Base-by-base conservation (phyloP, 2,329 filamentous ascomycete genomes). In the Tolypocladium sp. region DNA sequence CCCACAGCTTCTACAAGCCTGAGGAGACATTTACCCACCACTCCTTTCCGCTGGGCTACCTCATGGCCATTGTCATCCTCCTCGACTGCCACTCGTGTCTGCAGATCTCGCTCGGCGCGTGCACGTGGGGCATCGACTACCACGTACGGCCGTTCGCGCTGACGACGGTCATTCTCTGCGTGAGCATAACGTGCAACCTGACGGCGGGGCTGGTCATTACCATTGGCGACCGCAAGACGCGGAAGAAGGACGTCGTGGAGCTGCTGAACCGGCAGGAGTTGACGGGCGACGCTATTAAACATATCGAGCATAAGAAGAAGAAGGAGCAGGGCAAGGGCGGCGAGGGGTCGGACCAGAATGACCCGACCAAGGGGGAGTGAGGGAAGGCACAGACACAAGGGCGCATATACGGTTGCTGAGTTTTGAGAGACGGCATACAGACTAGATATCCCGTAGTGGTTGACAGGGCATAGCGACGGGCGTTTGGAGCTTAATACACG, bases 1-100 rank as follows among this genome's bases (percentile, higher is more conserved):
- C 88, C 0, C 91, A 95, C 70, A 92, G 89, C 7, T 95, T 93
- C 72, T 95, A 95, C 78, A 92, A 92, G 67, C 90, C 91, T 0
- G 88, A 95, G 71, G 91, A 95, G 73, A 95, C 91, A 0, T 79
- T 84, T 40, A 95, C 91, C 0, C 91, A 95, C 69, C 81, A 85
- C 68, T 88, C 91, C 0, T 95, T 95, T 62, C 90, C 91, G 0
- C 77, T 92, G 1, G 80, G 82, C 38, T 78, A 91, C 7, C 84
- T 95, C 38, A 80, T 94, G 42, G 85, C 89, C 59, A 86, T 93
- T 60, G 87, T 93, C n/a, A 78, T 90, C 8, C 77, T 95, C 2
- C 80, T 94, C 3, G 91, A 95, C 70, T 87, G 82, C 62, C 91
- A 95, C 74, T 91, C 88, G 5, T 77, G 89, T 40, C 81, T 95